A percentile compares a stretch with the other conserved stretches of the same genome.
These are phyloP conservation scores for Xylaria sp. DNA, from an alignment of 495 filamentous ascomycete species.

Conservation along the genomic window DNA sequence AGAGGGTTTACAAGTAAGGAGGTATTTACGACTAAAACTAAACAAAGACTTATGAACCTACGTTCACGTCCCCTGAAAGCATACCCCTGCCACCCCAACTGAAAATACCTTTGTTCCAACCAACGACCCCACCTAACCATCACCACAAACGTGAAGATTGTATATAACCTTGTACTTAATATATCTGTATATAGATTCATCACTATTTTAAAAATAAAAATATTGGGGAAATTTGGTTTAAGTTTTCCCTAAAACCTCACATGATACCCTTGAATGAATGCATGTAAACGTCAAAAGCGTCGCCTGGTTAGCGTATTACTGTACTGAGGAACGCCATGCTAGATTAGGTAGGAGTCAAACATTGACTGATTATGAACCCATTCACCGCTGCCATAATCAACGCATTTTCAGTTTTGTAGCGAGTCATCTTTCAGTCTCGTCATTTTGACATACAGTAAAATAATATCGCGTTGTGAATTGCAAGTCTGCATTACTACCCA, in stretches of 20 bases:
- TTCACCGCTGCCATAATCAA: not conserved
- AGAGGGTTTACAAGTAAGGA: no score
- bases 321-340: conserved; percentile 11
- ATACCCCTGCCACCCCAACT: no score
- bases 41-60: no score
- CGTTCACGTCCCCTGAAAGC: no score
- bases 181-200: no score
- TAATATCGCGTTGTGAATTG: not conserved
- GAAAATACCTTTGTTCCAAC: no score
- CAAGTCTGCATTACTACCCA: not conserved
- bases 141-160: no score
- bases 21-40: no score
- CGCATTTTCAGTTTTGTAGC: not conserved
- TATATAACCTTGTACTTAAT: no score
- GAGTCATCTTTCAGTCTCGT: not conserved
- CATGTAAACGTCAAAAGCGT: not conserved
- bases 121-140: no score
- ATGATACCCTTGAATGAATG: not conserved
- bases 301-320: conserved; percentile 10
- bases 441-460: not conserved
- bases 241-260: not conserved
- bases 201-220: no score
- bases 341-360: not conserved
- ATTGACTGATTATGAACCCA: not conserved
- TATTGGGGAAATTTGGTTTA: not conserved